Evolutionary conservation across 176 grass and related monocot genomes (phyloP).

Genomic region (Ampelocalamus luodianensis): DNA sequence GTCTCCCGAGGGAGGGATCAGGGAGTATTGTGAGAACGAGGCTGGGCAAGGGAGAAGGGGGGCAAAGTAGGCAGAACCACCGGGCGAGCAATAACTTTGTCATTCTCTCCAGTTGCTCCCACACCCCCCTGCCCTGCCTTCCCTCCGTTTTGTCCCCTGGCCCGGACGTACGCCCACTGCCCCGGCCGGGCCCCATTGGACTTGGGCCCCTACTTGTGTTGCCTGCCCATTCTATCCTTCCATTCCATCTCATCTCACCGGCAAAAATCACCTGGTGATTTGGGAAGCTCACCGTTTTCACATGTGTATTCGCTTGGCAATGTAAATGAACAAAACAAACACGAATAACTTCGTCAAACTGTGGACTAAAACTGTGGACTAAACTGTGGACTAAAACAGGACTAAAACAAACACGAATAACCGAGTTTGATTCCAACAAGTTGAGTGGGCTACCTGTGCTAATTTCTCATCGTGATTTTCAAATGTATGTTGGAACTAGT

Average conservation of each 20-base stretch:
- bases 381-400: too few relatives aligned
- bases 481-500: too few relatives aligned
- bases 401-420: too few relatives aligned
- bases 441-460: background rate
- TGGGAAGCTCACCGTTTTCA: background rate
- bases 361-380: too few relatives aligned
- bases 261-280: background rate
- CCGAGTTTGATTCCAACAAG: too few relatives aligned
- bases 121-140: background rate
- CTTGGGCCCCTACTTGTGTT: background rate
- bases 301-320: background rate
- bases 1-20: constrained; percentile 30
- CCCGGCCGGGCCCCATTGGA: background rate
- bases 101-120: constrained; percentile 12
- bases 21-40: background rate
- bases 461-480: too few relatives aligned
- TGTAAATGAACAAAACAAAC: background rate
- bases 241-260: background rate
- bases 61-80: constrained; percentile 19
- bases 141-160: constrained; percentile 54
- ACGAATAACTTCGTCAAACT: too few relatives aligned
- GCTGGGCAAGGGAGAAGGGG: too few relatives aligned
- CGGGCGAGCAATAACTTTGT: constrained; percentile 48
- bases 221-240: background rate
- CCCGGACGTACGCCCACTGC: background rate